Evolutionary conservation across 352 stramenopile genomes (phyloP).

Genomic region (Phytophthora idaei): DNA sequence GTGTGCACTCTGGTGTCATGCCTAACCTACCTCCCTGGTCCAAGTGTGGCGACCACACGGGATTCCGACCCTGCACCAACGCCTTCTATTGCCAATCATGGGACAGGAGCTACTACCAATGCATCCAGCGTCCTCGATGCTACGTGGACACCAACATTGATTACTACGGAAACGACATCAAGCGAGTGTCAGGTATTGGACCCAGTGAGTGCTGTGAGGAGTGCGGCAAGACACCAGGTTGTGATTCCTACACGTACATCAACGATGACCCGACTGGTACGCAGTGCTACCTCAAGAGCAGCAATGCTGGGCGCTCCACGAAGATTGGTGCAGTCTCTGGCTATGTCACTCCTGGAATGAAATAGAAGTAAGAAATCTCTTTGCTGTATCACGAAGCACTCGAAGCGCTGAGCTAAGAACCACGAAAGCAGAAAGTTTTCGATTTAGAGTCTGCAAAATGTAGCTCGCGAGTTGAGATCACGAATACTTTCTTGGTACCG

Average conservation of each 20-base stretch:
- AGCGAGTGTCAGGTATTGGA: conserved; percentile 25
- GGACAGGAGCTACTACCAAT: conserved; percentile 40
- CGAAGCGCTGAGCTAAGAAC: too few relatives aligned
- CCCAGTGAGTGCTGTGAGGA: conserved; percentile 50
- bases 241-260: conserved; percentile 50
- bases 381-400: too few relatives aligned
- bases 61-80: conserved; percentile 15
- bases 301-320: conserved; percentile 16
- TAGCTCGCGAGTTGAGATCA: not conserved
- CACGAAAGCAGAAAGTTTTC: not conserved
- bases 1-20: conserved; percentile 26
- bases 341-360: conserved; percentile 19
- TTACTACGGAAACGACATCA: conserved; percentile 44
- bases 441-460: not conserved
- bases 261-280: conserved; percentile 36
- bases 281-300: conserved; percentile 38
- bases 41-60: conserved; percentile 22
- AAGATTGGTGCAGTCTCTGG: conserved; percentile 37
- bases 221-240: conserved; percentile 40
- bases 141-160: conserved; percentile 45
- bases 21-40: conserved; percentile 22
- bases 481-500: not conserved
- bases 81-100: conserved; percentile 41
- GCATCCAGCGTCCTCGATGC: conserved; percentile 29
- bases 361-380: not conserved